Conservation (phyloP, 129 eudicot species). For the Lactuca sativa region DNA sequence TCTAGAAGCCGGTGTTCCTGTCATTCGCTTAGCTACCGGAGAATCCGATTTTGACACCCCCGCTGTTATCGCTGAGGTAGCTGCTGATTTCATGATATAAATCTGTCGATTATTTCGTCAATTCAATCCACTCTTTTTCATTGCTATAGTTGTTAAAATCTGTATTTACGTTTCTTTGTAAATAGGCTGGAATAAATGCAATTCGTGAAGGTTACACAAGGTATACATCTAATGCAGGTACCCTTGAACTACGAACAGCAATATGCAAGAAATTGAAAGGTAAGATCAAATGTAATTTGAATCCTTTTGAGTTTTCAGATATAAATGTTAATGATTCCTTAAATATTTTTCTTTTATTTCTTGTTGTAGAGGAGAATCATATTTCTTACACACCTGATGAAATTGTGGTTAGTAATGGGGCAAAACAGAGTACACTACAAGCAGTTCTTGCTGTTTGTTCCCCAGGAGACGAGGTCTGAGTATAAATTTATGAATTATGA, state of each 20-base stretch:
- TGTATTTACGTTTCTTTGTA: neutral
- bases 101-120: neutral
- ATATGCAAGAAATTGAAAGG: conserved; percentile 67
- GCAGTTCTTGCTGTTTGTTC: conserved; percentile 93
- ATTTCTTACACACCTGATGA: conserved; percentile 66
- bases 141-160: neutral
- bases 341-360: neutral
- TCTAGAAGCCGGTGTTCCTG: conserved; percentile 97
- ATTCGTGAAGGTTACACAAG: conserved; percentile 83
- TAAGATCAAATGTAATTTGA: conserved; percentile 15
- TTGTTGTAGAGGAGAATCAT: conserved; percentile 61
- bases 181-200: conserved; percentile 87
- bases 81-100: neutral
- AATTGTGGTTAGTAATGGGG: conserved; percentile 74
- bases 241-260: conserved; percentile 56
- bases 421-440: conserved; percentile 69
- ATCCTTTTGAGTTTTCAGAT: neutral
- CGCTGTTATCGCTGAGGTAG: conserved; percentile 72
- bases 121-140: conserved; percentile 7
- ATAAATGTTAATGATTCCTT: neutral
- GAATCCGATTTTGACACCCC: conserved; percentile 99
- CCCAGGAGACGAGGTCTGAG: conserved; percentile 92
- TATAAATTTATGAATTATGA: neutral
- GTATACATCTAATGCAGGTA: conserved; percentile 75
- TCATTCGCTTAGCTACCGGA: conserved; percentile 88